Evolutionary conservation across 1,284 basidiomycete species (phyloP), one percentile per base, ranked within the genome.

Genomic region (Leccinum ponderosum): DNA sequence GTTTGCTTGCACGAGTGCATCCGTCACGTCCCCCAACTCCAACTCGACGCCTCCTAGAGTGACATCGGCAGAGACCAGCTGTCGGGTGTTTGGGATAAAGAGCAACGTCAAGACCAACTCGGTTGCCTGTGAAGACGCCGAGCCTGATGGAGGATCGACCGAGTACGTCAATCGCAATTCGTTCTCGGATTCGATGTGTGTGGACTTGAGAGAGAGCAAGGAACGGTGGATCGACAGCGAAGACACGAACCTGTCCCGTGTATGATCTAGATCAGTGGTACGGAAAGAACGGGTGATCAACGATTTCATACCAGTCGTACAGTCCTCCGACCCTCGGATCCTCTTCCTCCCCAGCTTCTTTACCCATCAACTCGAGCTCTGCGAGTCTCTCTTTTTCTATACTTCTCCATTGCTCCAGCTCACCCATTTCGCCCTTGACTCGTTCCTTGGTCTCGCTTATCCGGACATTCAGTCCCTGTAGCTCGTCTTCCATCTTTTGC

Each of bases 381-480:
- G 90, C 85, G 6, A 88, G 83, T 6, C 87, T 79, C 66, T 93
- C 88, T 42, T 86, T 89, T 74, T 95, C 91, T 64, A 92, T 84
- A 3, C 83, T 76, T 53, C 86, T 81, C 58, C 92, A 72, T 50
- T 79, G 79, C 71, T 92, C 89, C 27, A 90, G 75, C 57, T 90
- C 86, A 31, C 83, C 77, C 29, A 83, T 81, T 15, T 79, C 81
- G 3, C 72, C 74, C 67, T 88, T 87, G 22, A 93, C 75, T 25
- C 78, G 77, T 27, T 83, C 83, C 66, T 87, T 85, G 15, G 84
- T 77, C 4, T 73, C 76, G 17, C 84, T 83, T n/a, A 88, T 80
- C 55, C 72, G 72, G 44, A 72, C 70, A 20, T 79, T 79, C 20
- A 82, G 68, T 9, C 66, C 65, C 53, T 81, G 79, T 8, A 83